These are phyloP conservation scores for Cyclostephanos tholiformis DNA, from an alignment of 108 stramenopile genomes.

Conservation along the genomic window DNA sequence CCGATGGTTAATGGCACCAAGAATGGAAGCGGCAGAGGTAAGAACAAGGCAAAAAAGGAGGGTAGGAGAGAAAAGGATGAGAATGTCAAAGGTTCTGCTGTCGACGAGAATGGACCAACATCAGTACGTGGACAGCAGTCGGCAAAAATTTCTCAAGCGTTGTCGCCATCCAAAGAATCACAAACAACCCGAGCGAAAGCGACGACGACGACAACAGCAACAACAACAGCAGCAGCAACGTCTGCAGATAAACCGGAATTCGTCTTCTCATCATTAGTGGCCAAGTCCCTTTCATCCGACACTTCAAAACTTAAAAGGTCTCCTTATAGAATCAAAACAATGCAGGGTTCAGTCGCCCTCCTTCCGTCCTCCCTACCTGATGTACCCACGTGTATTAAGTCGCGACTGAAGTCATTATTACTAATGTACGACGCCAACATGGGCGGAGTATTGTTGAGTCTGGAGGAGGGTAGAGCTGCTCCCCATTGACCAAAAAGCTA, in stretches of 20 bases:
- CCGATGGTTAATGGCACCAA: neutral
- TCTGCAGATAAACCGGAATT: neutral
- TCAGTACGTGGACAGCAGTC: neutral
- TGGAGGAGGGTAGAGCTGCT: slow-evolving; percentile 36
- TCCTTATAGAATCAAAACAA: slow-evolving; percentile 45
- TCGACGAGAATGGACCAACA: neutral
- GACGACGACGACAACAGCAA: neutral
- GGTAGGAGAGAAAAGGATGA: slow-evolving; percentile 37
- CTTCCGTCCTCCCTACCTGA: slow-evolving; percentile 40
- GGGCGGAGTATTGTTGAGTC: slow-evolving; percentile 46
- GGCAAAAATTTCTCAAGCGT: neutral
- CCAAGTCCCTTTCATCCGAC: neutral
- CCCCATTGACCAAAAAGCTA: slow-evolving; percentile 17
- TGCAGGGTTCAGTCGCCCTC: slow-evolving; percentile 46
- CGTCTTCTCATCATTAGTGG: slow-evolving; percentile 24
- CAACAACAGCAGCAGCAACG: neutral
- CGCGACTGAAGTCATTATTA: slow-evolving; percentile 38
- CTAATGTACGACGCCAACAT: slow-evolving; percentile 48
- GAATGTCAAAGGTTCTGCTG: slow-evolving; percentile 14
- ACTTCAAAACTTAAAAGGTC: slow-evolving; percentile 12
- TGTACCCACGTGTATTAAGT: slow-evolving; percentile 29
- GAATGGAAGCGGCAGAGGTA: neutral
- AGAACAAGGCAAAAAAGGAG: slow-evolving; percentile 38
- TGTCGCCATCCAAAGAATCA: neutral
- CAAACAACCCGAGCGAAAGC: neutral